These are phyloP conservation scores for Pichia occidentalis DNA, from an alignment of 805 yeast genomes.

Conservation along the genomic window DNA sequence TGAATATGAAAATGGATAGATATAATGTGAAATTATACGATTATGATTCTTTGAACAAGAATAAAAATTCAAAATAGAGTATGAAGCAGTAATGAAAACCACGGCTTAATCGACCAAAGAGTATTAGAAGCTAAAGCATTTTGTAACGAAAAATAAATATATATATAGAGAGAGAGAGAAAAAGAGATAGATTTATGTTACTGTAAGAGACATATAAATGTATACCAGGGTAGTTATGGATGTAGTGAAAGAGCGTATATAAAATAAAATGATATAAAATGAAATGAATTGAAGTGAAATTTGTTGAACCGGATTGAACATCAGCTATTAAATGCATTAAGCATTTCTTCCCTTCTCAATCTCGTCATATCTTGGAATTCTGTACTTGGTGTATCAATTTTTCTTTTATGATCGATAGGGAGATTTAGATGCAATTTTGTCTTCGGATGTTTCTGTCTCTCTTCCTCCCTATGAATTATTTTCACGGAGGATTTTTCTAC, in stretches of 20 bases:
- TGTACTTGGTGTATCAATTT: background rate
- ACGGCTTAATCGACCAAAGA: too few relatives aligned
- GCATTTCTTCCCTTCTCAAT: conserved; percentile 13
- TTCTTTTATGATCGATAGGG: background rate
- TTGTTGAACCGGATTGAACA: too few relatives aligned
- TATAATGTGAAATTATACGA: conserved; percentile 18
- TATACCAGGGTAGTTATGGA: too few relatives aligned
- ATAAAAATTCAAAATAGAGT: background rate
- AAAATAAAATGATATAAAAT: too few relatives aligned
- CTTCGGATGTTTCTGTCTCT: conserved; percentile 2
- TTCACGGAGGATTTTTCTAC: too few relatives aligned
- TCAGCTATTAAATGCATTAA: conserved; percentile 11
- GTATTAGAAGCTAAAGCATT: too few relatives aligned
- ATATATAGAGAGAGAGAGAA: background rate
- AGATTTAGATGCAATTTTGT: conserved; percentile 7
- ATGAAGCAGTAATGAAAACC: too few relatives aligned
- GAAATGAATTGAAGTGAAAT: too few relatives aligned
- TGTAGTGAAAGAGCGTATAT: too few relatives aligned
- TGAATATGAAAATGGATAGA: conserved; percentile 16
- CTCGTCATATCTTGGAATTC: conserved; percentile 14
- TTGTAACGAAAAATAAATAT: background rate
- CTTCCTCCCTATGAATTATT: conserved; percentile 4
- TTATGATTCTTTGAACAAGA: conserved; percentile 13
- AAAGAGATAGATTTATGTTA: background rate
- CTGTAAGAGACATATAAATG: too few relatives aligned